phyloP scores from a whole-genome alignment of 2,329 filamentous ascomycete genomes.

The Stachybotrys echinatus region DNA sequence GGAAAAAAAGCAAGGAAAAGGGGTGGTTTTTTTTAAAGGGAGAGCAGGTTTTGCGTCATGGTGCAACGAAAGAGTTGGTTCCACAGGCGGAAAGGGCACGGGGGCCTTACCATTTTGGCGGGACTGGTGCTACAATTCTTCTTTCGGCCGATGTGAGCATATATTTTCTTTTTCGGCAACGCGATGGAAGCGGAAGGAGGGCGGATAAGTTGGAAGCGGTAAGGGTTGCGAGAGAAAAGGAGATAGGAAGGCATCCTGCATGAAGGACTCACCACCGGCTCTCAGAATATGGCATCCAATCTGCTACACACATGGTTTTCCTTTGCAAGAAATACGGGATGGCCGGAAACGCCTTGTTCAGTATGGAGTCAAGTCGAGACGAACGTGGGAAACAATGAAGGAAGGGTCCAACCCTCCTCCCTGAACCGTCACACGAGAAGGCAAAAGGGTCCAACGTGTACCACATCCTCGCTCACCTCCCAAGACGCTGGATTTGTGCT shows the following conservation, averaged over 20 bases:
- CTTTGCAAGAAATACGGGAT: not conserved
- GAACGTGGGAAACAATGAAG: no score
- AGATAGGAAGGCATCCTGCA: not conserved
- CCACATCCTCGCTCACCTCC: not conserved
- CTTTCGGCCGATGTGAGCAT: no score
- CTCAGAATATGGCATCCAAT: not conserved
- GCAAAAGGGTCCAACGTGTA: not conserved
- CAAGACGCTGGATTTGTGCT: not conserved
- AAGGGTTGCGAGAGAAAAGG: not conserved
- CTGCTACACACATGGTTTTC: not conserved
- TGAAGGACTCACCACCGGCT: not conserved
- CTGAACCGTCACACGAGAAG: not conserved
- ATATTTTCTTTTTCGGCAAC: not conserved
- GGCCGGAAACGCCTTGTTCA: not conserved
- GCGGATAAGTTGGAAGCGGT: not conserved
- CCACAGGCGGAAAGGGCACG: not conserved
- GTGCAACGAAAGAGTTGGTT: not conserved
- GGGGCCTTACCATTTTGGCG: not conserved
- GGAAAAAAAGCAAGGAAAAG: not conserved
- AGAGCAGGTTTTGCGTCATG: not conserved
- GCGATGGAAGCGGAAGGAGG: not conserved
- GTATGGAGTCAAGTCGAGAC: no score
- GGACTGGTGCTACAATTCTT: not conserved
- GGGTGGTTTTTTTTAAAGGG: no score
- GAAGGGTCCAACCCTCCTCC: not conserved